Evolutionary conservation across 106 monocot species (phyloP).

Genomic region (Dioscorea alata): DNA sequence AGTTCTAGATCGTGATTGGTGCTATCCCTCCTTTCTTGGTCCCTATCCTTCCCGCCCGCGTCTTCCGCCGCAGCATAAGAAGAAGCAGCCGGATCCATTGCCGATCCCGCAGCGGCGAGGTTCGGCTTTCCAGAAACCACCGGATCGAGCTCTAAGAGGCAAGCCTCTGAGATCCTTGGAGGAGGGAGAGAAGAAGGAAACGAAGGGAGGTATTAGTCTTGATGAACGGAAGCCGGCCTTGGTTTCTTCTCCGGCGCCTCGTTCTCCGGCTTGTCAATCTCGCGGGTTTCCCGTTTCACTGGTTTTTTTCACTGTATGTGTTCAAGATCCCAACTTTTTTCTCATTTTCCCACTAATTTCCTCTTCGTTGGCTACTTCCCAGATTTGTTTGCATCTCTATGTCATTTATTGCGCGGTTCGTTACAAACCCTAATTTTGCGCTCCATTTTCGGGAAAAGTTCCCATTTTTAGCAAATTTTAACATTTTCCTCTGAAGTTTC

Average conservation of each 20-base stretch:
- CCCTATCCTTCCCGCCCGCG: slow-evolving; percentile 20
- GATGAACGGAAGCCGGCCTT: slow-evolving; percentile 5
- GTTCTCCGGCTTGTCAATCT: too few relatives aligned
- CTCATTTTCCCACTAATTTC: too few relatives aligned
- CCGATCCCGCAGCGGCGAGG: background rate
- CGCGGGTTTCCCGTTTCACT: too few relatives aligned
- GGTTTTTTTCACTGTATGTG: too few relatives aligned
- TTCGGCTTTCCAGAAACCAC: background rate
- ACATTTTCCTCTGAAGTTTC: background rate
- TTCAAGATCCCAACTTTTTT: too few relatives aligned
- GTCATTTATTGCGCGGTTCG: too few relatives aligned
- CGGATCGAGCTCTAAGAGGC: slow-evolving; percentile 1
- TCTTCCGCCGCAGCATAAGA: background rate
- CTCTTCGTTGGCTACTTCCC: too few relatives aligned
- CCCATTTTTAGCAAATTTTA: too few relatives aligned
- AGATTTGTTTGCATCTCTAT: too few relatives aligned
- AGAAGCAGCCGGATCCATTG: background rate
- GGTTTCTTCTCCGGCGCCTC: too few relatives aligned
- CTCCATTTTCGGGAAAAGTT: too few relatives aligned
- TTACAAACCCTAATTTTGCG: too few relatives aligned
- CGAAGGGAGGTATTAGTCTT: slow-evolving; percentile 1
- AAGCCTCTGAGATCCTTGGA: background rate
- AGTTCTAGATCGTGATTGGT: slow-evolving; percentile 53
- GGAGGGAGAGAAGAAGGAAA: slow-evolving; percentile 10
- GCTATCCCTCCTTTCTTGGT: slow-evolving; percentile 62